phyloP scores from a whole-genome alignment of 2,329 filamentous ascomycete species.

The Microcyclosporella mali region DNA sequence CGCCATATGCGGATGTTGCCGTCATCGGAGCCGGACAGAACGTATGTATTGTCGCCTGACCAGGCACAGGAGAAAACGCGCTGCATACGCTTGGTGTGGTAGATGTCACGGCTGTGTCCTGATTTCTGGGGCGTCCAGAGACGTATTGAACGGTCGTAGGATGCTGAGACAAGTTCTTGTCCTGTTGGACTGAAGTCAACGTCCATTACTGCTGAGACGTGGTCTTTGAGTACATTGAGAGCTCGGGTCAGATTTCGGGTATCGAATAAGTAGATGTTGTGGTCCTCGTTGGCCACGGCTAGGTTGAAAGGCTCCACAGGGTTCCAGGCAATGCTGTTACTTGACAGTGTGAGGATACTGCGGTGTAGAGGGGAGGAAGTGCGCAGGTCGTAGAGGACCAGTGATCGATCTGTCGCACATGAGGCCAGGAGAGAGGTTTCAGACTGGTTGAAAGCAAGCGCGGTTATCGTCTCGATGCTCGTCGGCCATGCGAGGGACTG shows the following conservation, averaged over 20 bases:
- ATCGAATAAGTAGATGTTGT: constrained; percentile 89
- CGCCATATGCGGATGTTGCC: constrained; percentile 90
- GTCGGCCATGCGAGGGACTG: constrained; percentile 85
- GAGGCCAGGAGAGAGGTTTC: constrained; percentile 89
- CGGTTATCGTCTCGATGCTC: constrained; percentile 80
- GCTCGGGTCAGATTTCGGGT: constrained; percentile 85
- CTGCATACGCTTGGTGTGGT: constrained; percentile 98
- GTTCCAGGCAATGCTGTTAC: constrained; percentile 84
- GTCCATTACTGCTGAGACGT: constrained; percentile 90
- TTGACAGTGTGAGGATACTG: constrained; percentile 72
- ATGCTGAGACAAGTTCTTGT: constrained; percentile 84
- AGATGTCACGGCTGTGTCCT: constrained; percentile 85
- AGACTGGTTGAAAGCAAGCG: constrained; percentile 83
- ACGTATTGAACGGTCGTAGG: constrained; percentile 80
- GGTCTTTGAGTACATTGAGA: constrained; percentile 82
- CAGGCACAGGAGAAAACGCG: constrained; percentile 79
- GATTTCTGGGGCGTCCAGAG: constrained; percentile 66
- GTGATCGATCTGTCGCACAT: constrained; percentile 73
- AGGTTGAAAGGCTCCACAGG: constrained; percentile 97
- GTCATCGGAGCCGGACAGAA: constrained; percentile 87
- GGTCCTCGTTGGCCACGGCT: constrained; percentile 87
- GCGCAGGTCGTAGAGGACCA: constrained; percentile 88
- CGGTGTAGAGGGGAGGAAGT: constrained; percentile 78
- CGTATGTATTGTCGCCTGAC: constrained; percentile 82
- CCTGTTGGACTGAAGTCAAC: constrained; percentile 93